A percentile compares a stretch with the other conserved stretches of the same genome.
phyloP scores from a whole-genome alignment of 75 land plant genomes.

The Pinus albicaulis region DNA sequence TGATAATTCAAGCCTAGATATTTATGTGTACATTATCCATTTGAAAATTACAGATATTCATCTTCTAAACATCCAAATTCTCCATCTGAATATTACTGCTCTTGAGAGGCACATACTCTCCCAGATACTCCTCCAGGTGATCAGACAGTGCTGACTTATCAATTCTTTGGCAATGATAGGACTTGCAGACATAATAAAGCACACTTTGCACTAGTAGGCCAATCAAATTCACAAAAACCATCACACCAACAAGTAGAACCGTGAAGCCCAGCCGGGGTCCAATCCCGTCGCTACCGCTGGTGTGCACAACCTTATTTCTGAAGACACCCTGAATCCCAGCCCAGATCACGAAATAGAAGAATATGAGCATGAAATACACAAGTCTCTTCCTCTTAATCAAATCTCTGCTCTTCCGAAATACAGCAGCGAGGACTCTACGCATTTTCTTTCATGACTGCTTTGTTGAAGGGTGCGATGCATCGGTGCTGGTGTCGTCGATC shows the following conservation, averaged over 20 bases:
- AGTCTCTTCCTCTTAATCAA: constrained; percentile 63
- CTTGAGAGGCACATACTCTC: constrained; percentile 97
- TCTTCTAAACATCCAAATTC: neutral
- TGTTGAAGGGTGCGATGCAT: too few relatives aligned
- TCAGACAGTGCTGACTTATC: constrained; percentile 83
- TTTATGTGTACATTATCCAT: too few relatives aligned
- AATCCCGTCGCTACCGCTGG: constrained; percentile 15
- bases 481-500: too few relatives aligned
- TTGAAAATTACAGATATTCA: too few relatives aligned
- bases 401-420: constrained; percentile 66
- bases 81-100: constrained; percentile 84
- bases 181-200: constrained; percentile 92
- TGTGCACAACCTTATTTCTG: constrained; percentile 40
- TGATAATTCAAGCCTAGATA: too few relatives aligned
- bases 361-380: constrained; percentile 43
- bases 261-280: constrained; percentile 37
- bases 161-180: constrained; percentile 76
- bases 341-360: constrained; percentile 39
- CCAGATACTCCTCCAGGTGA: constrained; percentile 91
- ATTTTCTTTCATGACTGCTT: too few relatives aligned
- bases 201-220: constrained; percentile 90
- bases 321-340: constrained; percentile 21
- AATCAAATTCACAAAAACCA: constrained; percentile 54
- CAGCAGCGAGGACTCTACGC: too few relatives aligned
- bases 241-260: constrained; percentile 36